Evolutionary conservation across 2,329 filamentous ascomycete genomes (phyloP).

Genomic region (Fusarium illudens): DNA sequence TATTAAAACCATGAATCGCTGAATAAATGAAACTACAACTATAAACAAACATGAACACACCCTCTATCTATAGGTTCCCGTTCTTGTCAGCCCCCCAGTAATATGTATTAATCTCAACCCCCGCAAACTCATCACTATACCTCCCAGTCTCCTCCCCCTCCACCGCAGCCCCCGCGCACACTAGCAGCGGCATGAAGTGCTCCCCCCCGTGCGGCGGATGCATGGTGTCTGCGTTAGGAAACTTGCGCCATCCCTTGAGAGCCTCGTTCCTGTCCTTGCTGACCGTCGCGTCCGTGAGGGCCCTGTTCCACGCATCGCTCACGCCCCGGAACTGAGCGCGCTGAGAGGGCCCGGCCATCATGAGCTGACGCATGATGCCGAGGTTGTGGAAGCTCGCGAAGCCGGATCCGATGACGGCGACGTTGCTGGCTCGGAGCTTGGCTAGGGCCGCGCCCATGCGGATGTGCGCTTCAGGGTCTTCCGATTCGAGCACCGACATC

Average conservation of each 20-base stretch:
- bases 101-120: constrained; percentile 62
- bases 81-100: constrained; percentile 56
- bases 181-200: constrained; percentile 67
- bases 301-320: constrained; percentile 55
- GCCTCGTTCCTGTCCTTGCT: constrained; percentile 47
- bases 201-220: constrained; percentile 64
- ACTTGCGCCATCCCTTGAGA: constrained; percentile 57
- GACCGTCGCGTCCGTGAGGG: constrained; percentile 52
- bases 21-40: background rate
- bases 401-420: constrained; percentile 68
- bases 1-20: background rate
- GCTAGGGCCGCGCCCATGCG: constrained; percentile 62
- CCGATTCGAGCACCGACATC: constrained; percentile 61
- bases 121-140: constrained; percentile 60
- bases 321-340: constrained; percentile 38
- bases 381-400: constrained; percentile 68
- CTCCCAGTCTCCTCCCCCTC: constrained; percentile 52
- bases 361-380: constrained; percentile 53
- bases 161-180: constrained; percentile 61
- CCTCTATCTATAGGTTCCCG: background rate
- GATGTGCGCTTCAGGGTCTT: constrained; percentile 59
- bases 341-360: constrained; percentile 31
- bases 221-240: constrained; percentile 60
- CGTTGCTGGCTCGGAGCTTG: constrained; percentile 58
- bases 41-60: background rate